Evolutionary conservation across 441 rosid genomes (phyloP).

Genomic region (Eruca vesicaria): DNA sequence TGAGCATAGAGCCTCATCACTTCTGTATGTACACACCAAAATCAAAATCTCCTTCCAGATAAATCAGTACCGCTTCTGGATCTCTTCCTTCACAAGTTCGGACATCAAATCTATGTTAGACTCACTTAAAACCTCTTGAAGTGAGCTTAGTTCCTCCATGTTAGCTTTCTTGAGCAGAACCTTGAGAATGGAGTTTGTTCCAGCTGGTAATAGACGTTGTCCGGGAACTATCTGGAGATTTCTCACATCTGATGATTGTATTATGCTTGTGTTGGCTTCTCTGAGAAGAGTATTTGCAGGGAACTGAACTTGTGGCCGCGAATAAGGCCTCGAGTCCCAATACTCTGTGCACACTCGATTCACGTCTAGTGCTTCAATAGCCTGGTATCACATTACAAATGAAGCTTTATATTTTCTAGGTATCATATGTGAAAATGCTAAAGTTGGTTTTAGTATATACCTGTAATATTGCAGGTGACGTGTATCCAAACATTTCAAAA

Average conservation of each 20-base stretch:
- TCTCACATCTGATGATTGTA: conserved; percentile 32
- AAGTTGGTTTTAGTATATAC: conserved; percentile 36
- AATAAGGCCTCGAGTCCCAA: conserved; percentile 95
- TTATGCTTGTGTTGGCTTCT: conserved; percentile 31
- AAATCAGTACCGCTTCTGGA: conserved; percentile 44
- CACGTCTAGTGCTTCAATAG: conserved; percentile 84
- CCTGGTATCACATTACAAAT: conserved; percentile 44
- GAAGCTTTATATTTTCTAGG: background rate
- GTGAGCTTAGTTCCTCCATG: conserved; percentile 58
- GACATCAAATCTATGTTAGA: conserved; percentile 44
- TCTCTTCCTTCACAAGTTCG: conserved; percentile 63
- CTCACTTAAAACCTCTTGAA: conserved; percentile 46
- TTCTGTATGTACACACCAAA: conserved; percentile 28
- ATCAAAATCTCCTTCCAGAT: conserved; percentile 1
- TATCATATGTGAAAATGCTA: background rate
- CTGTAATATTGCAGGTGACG: conserved; percentile 95
- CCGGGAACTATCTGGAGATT: conserved; percentile 20
- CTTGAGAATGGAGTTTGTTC: conserved; percentile 45
- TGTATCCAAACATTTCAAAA: conserved; percentile 93
- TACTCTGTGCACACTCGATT: conserved; percentile 84
- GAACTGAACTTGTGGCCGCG: conserved; percentile 80
- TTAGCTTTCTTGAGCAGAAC: conserved; percentile 76
- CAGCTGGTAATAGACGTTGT: conserved; percentile 38
- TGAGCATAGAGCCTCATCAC: conserved; percentile 23
- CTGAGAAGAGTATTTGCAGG: conserved; percentile 45